Conservation (phyloP, 139 green algal species). For the Chlamydomonas asymmetrica region DNA sequence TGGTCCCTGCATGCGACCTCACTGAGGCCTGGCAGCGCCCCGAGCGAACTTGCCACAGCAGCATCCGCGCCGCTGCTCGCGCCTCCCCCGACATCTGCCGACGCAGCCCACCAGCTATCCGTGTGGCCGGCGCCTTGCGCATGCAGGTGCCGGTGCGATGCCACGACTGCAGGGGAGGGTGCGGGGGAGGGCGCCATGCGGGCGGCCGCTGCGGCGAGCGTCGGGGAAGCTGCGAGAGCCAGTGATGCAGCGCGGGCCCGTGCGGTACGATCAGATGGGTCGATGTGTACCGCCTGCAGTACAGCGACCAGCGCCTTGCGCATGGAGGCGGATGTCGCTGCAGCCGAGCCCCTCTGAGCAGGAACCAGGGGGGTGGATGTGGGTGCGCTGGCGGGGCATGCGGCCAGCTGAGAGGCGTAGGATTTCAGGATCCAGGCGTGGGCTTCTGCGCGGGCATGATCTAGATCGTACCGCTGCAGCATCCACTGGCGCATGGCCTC, state of each 20-base stretch:
- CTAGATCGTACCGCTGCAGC: not conserved
- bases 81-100: no score
- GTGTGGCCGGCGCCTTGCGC: no score
- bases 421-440: not conserved
- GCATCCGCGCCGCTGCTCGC: no score
- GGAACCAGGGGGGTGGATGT: slow-evolving; percentile 7
- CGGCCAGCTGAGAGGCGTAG: not conserved
- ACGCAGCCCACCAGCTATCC: no score
- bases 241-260: slow-evolving; percentile 6
- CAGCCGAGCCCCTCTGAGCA: slow-evolving; percentile 16
- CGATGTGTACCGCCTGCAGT: slow-evolving; percentile 34
- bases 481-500: slow-evolving; percentile 9
- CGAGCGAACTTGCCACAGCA: no score
- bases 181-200: slow-evolving; percentile 9
- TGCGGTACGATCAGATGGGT: slow-evolving; percentile 17
- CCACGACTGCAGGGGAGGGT: no score
- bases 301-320: not conserved
- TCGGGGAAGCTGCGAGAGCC: not conserved
- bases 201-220: slow-evolving; percentile 17
- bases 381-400: not conserved
- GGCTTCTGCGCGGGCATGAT: slow-evolving; percentile 10
- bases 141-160: no score
- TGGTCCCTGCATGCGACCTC: no score
- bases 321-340: not conserved
- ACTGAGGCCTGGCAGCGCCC: no score